Conservation (phyloP, 2,329 filamentous ascomycete genomes). For the Ophiocordyceps polyrhachis-furcata region DNA sequence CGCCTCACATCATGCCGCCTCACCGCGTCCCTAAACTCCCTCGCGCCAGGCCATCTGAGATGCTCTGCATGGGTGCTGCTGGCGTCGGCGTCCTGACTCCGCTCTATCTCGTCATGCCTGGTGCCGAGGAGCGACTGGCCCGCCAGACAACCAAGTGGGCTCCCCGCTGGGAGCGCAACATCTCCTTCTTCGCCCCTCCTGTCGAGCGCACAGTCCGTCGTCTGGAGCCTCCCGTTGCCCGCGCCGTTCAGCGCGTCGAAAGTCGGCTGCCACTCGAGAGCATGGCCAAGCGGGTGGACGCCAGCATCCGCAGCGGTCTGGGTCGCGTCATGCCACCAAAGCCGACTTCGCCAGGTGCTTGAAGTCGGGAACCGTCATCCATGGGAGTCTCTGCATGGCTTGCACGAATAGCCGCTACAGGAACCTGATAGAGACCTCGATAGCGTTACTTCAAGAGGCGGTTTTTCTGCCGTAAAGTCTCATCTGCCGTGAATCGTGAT, state of each 20-base stretch:
- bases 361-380: neutral
- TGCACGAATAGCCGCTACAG: neutral
- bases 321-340: conserved; percentile 15
- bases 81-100: conserved; percentile 34
- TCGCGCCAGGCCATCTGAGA: conserved; percentile 26
- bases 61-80: conserved; percentile 33
- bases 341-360: conserved; percentile 1
- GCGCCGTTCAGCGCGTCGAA: conserved; percentile 26
- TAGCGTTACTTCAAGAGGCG: too few species aligned
- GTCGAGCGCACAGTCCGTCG: conserved; percentile 27
- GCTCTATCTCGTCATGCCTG: conserved; percentile 37
- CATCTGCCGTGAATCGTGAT: too few species aligned
- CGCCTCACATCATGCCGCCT: conserved; percentile 19
- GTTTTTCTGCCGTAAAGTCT: too few species aligned
- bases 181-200: conserved; percentile 31
- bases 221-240: conserved; percentile 27
- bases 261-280: conserved; percentile 28
- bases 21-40: conserved; percentile 26
- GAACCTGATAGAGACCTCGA: too few species aligned
- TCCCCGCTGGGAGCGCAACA: conserved; percentile 39
- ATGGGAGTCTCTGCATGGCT: neutral
- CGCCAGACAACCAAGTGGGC: conserved; percentile 38
- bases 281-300: conserved; percentile 28
- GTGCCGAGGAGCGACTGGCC: conserved; percentile 33
- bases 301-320: conserved; percentile 27